Conservation (phyloP, 495 filamentous ascomycete species). For the Talaromyces adpressus region DNA sequence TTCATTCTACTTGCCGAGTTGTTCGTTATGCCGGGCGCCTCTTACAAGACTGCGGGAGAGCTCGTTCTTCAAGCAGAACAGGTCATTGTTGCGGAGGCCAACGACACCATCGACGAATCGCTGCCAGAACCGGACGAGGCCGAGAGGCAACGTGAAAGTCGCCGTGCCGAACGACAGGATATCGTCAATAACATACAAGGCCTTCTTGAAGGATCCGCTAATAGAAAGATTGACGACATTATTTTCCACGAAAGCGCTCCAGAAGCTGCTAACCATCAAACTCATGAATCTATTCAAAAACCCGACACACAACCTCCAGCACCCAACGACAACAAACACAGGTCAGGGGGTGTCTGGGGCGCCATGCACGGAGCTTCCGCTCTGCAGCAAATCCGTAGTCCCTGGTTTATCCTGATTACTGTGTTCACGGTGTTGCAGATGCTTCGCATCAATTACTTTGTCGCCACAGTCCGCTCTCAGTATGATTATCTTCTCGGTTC, state of each 20-base stretch:
- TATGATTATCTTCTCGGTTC: conserved; percentile 71
- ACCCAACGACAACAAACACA: conserved; percentile 42
- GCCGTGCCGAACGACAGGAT: conserved; percentile 56
- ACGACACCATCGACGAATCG: conserved; percentile 56
- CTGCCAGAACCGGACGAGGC: conserved; percentile 37
- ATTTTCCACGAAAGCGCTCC: neutral
- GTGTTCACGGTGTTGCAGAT: conserved; percentile 86
- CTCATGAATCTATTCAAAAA: conserved; percentile 10
- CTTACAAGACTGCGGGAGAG: conserved; percentile 86
- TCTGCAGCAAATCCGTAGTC: conserved; percentile 64
- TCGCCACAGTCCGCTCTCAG: conserved; percentile 82
- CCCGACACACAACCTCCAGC: conserved; percentile 12
- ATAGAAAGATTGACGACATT: conserved; percentile 18
- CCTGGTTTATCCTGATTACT: conserved; percentile 85
- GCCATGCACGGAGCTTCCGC: conserved; percentile 74
- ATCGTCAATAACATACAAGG: conserved; percentile 67
- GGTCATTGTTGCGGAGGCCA: conserved; percentile 31
- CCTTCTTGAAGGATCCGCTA: conserved; percentile 54
- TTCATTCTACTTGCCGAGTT: conserved; percentile 65
- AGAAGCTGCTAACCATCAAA: conserved; percentile 21
- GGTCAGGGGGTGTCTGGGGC: conserved; percentile 76
- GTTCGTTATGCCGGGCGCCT: conserved; percentile 66
- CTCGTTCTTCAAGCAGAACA: conserved; percentile 66
- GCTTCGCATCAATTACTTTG: conserved; percentile 96
- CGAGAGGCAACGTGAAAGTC: conserved; percentile 54